phyloP scores from a whole-genome alignment of 331 rosid genomes.

The Cucumis variabilis region DNA sequence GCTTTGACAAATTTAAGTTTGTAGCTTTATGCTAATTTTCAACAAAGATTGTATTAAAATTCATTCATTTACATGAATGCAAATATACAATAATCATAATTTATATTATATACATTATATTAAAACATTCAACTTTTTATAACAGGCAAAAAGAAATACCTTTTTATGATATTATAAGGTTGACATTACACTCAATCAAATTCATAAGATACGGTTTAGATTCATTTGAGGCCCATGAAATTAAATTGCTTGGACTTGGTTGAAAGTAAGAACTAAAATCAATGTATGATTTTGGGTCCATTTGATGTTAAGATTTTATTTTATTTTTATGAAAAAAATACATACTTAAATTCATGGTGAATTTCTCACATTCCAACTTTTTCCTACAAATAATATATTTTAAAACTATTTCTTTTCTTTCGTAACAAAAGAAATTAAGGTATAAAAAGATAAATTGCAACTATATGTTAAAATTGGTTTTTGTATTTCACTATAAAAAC shows the following conservation, averaged over 20 bases:
- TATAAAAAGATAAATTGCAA: not conserved
- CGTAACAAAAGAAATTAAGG: not conserved
- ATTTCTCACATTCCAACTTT: no score
- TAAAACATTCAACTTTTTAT: no score
- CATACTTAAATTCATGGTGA: no score
- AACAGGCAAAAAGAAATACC: not conserved
- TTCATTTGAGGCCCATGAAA: not conserved
- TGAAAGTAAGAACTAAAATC: not conserved
- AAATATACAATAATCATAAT: not conserved
- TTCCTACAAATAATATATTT: no score
- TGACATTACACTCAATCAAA: not conserved
- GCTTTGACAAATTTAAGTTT: no score
- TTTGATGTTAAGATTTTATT: not conserved
- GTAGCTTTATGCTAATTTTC: not conserved
- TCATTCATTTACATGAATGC: not conserved
- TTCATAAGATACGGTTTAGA: not conserved
- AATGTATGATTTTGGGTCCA: not conserved
- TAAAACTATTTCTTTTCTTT: not conserved
- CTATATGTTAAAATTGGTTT: no score
- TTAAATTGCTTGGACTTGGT: not conserved
- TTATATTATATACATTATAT: not conserved
- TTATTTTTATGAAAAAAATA: not conserved
- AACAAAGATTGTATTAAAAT: not conserved
- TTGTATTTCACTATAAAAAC: not conserved
- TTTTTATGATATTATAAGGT: not conserved